These are phyloP conservation scores for Fraxinus ornus DNA, from an alignment of 305 asterid species.

Conservation along the genomic window DNA sequence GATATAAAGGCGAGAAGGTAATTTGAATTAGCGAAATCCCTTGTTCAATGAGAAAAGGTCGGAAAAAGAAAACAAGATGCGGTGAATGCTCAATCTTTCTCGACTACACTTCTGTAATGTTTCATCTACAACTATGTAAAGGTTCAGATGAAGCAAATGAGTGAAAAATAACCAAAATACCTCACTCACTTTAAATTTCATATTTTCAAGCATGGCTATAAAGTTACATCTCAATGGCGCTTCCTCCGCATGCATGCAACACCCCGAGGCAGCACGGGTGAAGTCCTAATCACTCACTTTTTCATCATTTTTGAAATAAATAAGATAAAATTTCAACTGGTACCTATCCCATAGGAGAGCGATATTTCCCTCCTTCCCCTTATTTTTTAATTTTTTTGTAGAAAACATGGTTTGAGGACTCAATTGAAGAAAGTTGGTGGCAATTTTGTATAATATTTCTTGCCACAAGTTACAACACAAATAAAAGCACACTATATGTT, in stretches of 20 bases:
- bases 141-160: background rate
- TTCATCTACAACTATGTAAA: background rate
- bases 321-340: background rate
- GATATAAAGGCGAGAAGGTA: background rate
- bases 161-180: background rate
- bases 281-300: background rate
- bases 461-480: background rate
- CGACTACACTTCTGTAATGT: background rate
- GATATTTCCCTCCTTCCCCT: background rate
- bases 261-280: background rate
- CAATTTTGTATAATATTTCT: background rate
- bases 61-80: background rate
- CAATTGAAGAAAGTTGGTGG: background rate
- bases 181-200: background rate
- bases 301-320: background rate
- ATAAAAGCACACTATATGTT: background rate
- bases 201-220: background rate
- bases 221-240: background rate
- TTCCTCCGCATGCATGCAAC: background rate
- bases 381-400: background rate
- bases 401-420: background rate
- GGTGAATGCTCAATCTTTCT: background rate
- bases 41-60: background rate
- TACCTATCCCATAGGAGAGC: background rate
- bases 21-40: background rate